These are phyloP conservation scores for Diacronema lutheri DNA, from an alignment of 78 protist genomes.

Conservation along the genomic window DNA sequence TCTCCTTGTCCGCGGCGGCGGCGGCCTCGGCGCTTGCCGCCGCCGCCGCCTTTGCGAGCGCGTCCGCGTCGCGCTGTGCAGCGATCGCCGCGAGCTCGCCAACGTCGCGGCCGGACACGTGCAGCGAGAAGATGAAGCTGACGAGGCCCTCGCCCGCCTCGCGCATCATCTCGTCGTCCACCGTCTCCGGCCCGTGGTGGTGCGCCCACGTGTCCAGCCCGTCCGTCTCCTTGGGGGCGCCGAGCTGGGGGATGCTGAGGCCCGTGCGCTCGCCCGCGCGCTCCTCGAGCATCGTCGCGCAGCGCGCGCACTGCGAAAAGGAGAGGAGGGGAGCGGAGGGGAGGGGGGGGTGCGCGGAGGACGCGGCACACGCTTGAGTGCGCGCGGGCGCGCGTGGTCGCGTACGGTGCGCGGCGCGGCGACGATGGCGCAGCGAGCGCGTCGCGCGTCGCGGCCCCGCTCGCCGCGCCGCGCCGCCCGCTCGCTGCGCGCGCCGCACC, in stretches of 20 bases:
- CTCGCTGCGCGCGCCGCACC: too few relatives aligned
- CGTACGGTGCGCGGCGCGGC: not conserved
- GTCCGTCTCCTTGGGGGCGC: constrained; percentile 12
- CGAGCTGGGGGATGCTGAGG: not conserved
- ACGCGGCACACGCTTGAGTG: not conserved
- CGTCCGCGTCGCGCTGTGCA: too few relatives aligned
- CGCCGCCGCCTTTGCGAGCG: too few relatives aligned
- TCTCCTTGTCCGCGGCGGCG: too few relatives aligned
- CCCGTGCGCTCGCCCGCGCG: not conserved
- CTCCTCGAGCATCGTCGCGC: not conserved
- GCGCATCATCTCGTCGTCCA: not conserved
- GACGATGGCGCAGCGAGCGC: not conserved
- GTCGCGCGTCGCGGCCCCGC: not conserved
- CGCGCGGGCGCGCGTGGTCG: not conserved
- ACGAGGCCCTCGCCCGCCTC: not conserved
- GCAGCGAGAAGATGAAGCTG: not conserved
- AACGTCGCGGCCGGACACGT: too few relatives aligned
- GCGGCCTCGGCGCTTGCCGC: too few relatives aligned
- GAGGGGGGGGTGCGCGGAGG: too few relatives aligned
- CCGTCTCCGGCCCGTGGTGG: not conserved
- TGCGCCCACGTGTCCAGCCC: constrained; percentile 18
- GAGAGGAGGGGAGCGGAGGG: too few relatives aligned
- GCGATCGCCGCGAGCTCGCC: too few relatives aligned
- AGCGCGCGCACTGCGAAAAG: not conserved
- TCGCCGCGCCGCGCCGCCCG: not conserved